phyloP scores from a whole-genome alignment of 805 yeast genomes.

The Brettanomyces bruxellensis region DNA sequence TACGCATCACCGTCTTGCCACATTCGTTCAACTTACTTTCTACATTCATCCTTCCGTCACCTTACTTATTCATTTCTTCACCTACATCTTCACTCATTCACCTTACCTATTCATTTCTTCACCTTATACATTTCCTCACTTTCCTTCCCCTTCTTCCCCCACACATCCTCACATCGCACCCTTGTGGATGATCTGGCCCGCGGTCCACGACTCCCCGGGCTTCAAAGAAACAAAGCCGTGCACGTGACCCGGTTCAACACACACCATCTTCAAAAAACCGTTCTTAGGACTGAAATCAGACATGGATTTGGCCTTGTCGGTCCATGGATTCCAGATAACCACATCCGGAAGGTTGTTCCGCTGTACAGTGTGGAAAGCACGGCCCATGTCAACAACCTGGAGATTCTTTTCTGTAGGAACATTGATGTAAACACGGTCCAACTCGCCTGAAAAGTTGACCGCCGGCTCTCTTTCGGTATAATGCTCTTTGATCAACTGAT shows the following conservation, averaged over 20 bases:
- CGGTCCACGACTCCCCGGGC: slow-evolving; percentile 75
- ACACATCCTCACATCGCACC: slow-evolving; percentile 24
- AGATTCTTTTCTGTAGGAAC: slow-evolving; percentile 46
- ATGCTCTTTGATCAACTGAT: slow-evolving; percentile 58
- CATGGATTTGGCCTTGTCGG: slow-evolving; percentile 71
- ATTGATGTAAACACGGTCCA: slow-evolving; percentile 74
- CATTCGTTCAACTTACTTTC: no score
- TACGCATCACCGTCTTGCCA: no score
- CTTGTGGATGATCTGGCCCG: slow-evolving; percentile 48
- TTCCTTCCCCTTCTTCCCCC: no score
- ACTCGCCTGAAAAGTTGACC: slow-evolving; percentile 63
- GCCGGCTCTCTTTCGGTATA: slow-evolving; percentile 72
- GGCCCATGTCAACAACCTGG: slow-evolving; percentile 64
- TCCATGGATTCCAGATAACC: slow-evolving; percentile 99
- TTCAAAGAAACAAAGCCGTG: slow-evolving; percentile 50
- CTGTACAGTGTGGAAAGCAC: slow-evolving; percentile 58
- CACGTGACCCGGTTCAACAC: slow-evolving; percentile 92
- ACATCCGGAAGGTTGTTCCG: slow-evolving; percentile 51
- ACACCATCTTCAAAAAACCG: slow-evolving; percentile 83
- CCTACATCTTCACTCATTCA: no score
- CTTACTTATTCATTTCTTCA: no score
- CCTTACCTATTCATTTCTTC: no score
- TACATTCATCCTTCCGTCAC: no score
- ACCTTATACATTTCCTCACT: no score
- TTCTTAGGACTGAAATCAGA: slow-evolving; percentile 79